Percentiles rank a stretch among this genome's conserved stretches.
Conservation (phyloP, 257 asterid genomes). For the Ilex asprella region DNA sequence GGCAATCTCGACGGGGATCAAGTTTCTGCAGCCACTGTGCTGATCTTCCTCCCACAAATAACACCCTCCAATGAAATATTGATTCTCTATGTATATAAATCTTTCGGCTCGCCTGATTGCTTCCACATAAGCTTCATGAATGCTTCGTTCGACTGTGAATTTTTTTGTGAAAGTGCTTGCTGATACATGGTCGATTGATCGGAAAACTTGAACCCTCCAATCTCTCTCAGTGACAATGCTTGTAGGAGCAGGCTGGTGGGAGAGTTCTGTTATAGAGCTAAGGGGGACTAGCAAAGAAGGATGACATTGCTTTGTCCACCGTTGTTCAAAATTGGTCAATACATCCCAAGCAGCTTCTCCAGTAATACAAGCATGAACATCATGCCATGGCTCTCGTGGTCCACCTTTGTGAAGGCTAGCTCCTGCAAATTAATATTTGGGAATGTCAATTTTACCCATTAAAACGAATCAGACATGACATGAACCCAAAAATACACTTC, state of each 20-base stretch:
- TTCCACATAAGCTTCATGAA: slow-evolving; percentile 79
- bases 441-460: no score
- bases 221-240: slow-evolving; percentile 19
- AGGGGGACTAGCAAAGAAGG: slow-evolving; percentile 48
- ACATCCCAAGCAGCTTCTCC: slow-evolving; percentile 76
- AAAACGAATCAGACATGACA: no score
- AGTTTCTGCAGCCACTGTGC: slow-evolving; percentile 70
- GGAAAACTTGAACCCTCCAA: slow-evolving; percentile 83
- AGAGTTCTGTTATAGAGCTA: slow-evolving; percentile 47
- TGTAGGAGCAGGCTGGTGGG: slow-evolving; percentile 26
- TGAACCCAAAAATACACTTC: no score
- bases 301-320: slow-evolving; percentile 82
- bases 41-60: slow-evolving; percentile 79
- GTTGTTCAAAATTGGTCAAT: slow-evolving; percentile 70
- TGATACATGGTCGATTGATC: slow-evolving; percentile 73
- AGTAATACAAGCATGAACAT: slow-evolving; percentile 62
- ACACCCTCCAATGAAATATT: slow-evolving; percentile 86
- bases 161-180: slow-evolving; percentile 49
- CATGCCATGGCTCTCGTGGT: slow-evolving; percentile 96
- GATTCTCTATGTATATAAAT: slow-evolving; percentile 78
- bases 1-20: slow-evolving; percentile 81
- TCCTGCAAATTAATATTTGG: slow-evolving; percentile 18
- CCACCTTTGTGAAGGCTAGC: slow-evolving; percentile 87
- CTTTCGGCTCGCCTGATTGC: slow-evolving; percentile 78
- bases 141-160: slow-evolving; percentile 46